Conservation (phyloP, 345 rosid genomes). For the Ceriops zippeliana region DNA sequence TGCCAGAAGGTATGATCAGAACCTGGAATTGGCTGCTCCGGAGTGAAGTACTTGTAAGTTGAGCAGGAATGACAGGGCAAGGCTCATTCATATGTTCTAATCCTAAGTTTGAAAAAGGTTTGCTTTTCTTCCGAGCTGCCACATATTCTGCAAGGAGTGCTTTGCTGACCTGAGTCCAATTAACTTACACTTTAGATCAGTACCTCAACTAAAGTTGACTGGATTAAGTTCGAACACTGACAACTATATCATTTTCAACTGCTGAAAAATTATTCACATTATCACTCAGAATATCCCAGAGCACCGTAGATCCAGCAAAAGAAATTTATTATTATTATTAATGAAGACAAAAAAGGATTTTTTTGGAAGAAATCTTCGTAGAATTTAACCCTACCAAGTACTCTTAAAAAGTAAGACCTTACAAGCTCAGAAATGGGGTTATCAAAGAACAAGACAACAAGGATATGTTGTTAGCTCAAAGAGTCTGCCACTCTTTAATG, state of each 20-base stretch:
- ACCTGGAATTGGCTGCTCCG: constrained; percentile 77
- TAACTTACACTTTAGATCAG: constrained; percentile 3
- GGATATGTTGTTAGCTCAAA: too few relatives aligned
- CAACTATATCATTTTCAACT: neutral
- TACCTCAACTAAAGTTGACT: neutral
- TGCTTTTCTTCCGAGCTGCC: constrained; percentile 58
- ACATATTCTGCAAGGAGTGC: constrained; percentile 77
- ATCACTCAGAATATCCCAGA: neutral
- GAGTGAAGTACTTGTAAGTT: constrained; percentile 63
- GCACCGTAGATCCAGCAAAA: neutral
- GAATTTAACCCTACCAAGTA: too few relatives aligned
- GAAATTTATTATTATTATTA: too few relatives aligned
- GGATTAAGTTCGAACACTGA: neutral
- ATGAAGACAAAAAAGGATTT: too few relatives aligned
- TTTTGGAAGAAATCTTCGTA: too few relatives aligned
- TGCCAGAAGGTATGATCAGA: constrained; percentile 2
- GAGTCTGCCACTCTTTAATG: too few relatives aligned
- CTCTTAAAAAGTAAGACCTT: too few relatives aligned
- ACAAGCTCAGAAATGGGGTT: too few relatives aligned
- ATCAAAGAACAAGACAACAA: too few relatives aligned
- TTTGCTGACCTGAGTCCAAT: constrained; percentile 71
- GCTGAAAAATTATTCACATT: neutral
- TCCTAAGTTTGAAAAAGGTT: constrained; percentile 65
- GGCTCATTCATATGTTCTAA: constrained; percentile 82
- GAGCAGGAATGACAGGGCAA: constrained; percentile 57